Conservation (phyloP, 352 stramenopile species). For the Thalassiosira allenii region DNA sequence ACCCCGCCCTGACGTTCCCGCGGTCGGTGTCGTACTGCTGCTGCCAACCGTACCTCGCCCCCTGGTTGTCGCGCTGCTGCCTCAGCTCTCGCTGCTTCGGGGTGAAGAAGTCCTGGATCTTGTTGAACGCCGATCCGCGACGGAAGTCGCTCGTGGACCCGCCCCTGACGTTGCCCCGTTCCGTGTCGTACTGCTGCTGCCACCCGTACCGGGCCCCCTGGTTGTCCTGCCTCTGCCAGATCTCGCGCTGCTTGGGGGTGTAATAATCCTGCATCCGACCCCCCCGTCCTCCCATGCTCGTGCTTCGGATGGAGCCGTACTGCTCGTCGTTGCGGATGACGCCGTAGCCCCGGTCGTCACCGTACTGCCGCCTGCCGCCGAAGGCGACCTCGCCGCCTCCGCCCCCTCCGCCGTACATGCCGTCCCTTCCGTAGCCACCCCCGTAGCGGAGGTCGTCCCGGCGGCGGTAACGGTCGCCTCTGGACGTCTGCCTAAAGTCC, state of each 20-base stretch:
- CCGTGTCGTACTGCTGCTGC: conserved; percentile 9
- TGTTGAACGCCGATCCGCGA: background rate
- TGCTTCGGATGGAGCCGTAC: too few species aligned
- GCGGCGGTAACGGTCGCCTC: background rate
- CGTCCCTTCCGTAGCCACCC: too few species aligned
- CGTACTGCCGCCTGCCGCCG: too few species aligned
- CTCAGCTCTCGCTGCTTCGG: conserved; percentile 6
- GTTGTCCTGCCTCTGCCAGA: background rate
- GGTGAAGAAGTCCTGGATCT: conserved; percentile 12
- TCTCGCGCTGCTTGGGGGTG: conserved; percentile 9
- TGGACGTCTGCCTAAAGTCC: background rate
- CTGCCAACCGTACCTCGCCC: conserved; percentile 14
- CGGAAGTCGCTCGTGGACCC: conserved; percentile 1
- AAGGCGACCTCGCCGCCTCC: too few species aligned
- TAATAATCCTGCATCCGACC: conserved; percentile 21
- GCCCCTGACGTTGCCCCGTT: conserved; percentile 1
- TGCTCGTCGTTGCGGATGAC: too few species aligned
- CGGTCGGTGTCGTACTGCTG: conserved; percentile 13
- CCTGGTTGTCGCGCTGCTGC: conserved; percentile 13
- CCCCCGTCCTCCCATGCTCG: background rate
- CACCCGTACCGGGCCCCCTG: conserved; percentile 7
- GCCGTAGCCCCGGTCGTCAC: too few species aligned
- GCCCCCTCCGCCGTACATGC: too few species aligned
- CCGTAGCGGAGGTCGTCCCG: too few species aligned
- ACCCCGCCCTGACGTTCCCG: background rate